Conservation (phyloP, 768 basidiomycete genomes). For the Rhodosporidiobolus odoratus region DNA sequence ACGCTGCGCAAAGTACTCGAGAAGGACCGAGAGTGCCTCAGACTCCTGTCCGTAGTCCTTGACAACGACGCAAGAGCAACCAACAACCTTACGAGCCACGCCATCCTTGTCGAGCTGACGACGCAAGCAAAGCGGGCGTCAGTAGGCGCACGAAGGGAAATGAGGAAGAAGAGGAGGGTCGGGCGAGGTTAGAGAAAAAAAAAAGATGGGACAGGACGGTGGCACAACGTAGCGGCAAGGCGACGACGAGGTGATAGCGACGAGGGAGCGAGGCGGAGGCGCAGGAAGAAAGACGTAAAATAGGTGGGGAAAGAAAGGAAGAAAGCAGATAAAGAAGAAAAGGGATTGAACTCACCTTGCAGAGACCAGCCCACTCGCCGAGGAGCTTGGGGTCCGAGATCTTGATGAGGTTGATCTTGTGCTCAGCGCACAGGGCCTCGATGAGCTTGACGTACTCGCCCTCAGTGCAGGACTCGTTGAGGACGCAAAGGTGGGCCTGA, state of each 20-base stretch:
- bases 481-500: constrained; percentile 95
- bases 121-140: not conserved
- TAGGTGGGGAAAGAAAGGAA: not conserved
- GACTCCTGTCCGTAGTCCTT: constrained; percentile 95
- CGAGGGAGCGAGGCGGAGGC: not conserved
- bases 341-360: constrained; percentile 59
- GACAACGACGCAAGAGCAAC: constrained; percentile 68
- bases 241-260: not conserved
- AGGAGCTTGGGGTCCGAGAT: constrained; percentile 90
- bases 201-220: not conserved
- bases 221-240: too few species aligned
- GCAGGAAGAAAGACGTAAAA: not conserved
- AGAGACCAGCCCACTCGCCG: constrained; percentile 87
- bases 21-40: constrained; percentile 65
- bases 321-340: not conserved
- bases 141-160: not conserved
- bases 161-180: not conserved
- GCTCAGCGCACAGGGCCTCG: constrained; percentile 96
- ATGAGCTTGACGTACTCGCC: constrained; percentile 99
- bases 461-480: constrained; percentile 98
- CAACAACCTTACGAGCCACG: constrained; percentile 83
- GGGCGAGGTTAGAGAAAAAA: not conserved
- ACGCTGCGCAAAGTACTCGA: constrained; percentile 78
- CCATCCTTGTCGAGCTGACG: constrained; percentile 73
- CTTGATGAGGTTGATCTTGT: constrained; percentile 99